Conservation (phyloP, 352 stramenopile species). For the Peronospora farinosa region DNA sequence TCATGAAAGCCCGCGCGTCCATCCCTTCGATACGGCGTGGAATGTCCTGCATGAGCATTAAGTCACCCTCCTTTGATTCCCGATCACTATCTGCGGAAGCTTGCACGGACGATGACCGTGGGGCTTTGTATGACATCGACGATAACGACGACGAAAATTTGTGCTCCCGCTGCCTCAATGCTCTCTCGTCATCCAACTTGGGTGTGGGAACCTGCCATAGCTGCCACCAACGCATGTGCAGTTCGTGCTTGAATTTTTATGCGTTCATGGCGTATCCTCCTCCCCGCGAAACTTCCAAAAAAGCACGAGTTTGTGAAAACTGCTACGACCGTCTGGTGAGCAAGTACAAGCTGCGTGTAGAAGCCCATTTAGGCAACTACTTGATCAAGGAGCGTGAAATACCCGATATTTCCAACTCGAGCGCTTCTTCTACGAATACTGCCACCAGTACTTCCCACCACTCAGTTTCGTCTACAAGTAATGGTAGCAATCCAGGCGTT, state of each 20-base stretch:
- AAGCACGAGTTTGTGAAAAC: constrained; percentile 55
- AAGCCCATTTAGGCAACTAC: constrained; percentile 66
- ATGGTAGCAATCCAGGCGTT: constrained; percentile 6
- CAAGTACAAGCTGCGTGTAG: constrained; percentile 63
- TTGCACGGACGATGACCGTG: constrained; percentile 24
- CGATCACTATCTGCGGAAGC: constrained; percentile 11
- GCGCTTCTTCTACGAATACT: constrained; percentile 4
- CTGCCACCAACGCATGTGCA: constrained; percentile 63
- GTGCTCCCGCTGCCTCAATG: constrained; percentile 62
- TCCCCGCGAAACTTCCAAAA: constrained; percentile 50
- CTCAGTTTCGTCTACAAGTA: constrained; percentile 8
- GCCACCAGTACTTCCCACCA: constrained; percentile 6
- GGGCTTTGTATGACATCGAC: constrained; percentile 32
- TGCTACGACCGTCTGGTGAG: constrained; percentile 59
- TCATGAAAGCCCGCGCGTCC: constrained; percentile 27
- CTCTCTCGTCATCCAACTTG: constrained; percentile 19
- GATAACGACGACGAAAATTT: constrained; percentile 43
- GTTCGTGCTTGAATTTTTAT: constrained; percentile 44
- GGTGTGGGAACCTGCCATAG: constrained; percentile 37
- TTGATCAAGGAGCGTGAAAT: constrained; percentile 44
- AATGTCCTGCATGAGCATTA: constrained; percentile 20
- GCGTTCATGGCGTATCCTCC: constrained; percentile 73
- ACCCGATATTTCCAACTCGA: constrained; percentile 21
- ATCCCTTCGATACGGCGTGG: constrained; percentile 30
- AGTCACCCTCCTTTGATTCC: constrained; percentile 13